Conservation (phyloP, 176 grass and related monocot genomes). For the Eleusine coracana region DNA sequence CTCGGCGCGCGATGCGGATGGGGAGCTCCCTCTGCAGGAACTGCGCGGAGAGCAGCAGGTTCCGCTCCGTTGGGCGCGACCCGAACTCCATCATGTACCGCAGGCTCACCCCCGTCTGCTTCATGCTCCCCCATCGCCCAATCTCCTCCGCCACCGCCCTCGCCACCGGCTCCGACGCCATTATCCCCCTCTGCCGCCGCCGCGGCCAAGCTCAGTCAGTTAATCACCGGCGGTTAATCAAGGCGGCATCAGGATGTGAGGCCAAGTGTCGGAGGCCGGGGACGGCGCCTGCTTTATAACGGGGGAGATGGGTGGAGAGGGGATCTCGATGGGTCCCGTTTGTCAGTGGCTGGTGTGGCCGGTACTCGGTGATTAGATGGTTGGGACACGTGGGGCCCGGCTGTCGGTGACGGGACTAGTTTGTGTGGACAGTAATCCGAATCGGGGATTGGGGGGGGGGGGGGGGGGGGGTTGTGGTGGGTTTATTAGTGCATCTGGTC, state of each 20-base stretch:
- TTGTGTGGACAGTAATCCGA: constrained; percentile 25
- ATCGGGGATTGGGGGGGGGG: neutral
- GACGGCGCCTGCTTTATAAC: constrained; percentile 16
- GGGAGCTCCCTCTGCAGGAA: constrained; percentile 90
- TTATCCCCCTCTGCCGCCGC: neutral
- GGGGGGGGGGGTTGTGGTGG: neutral
- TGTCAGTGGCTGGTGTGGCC: constrained; percentile 9
- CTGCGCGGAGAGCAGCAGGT: constrained; percentile 84
- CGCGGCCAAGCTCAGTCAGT: neutral
- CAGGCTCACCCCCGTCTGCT: constrained; percentile 84
- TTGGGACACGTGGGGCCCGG: neutral
- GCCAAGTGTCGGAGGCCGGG: constrained; percentile 12
- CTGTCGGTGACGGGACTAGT: neutral
- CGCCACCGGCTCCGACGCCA: constrained; percentile 65
- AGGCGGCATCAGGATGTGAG: constrained; percentile 7
- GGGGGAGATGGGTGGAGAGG: neutral
- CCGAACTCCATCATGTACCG: constrained; percentile 99
- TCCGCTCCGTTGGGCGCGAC: constrained; percentile 62
- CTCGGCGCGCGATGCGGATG: constrained; percentile 79
- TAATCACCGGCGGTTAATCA: neutral
- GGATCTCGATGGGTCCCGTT: neutral
- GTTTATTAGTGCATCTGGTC: neutral
- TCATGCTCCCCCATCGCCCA: constrained; percentile 83
- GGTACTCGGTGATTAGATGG: neutral
- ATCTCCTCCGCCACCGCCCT: constrained; percentile 80